Percentiles rank a stretch among this genome's conserved stretches.
These are phyloP conservation scores for Saksenaea oblongispora DNA, from an alignment of 371 early-diverging fungal species.

Conservation along the genomic window DNA sequence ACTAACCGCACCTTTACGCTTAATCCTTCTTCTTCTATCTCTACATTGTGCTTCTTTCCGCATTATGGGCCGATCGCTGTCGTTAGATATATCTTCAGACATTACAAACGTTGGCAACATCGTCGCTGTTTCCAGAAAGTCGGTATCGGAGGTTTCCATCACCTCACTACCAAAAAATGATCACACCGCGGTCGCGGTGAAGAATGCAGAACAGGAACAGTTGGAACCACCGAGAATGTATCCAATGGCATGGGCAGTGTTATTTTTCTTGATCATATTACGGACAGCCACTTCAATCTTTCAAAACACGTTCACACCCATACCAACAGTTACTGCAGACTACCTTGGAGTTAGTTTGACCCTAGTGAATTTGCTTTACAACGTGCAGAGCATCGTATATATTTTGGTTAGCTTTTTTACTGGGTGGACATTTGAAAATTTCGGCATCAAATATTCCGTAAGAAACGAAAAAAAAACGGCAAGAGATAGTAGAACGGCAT, in stretches of 20 bases:
- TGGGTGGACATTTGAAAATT: slow-evolving; percentile 48
- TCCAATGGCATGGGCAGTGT: slow-evolving; percentile 37
- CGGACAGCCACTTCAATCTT: slow-evolving; percentile 40
- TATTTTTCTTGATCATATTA: slow-evolving; percentile 34
- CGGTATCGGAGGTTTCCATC: neutral
- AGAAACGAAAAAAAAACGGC: neutral
- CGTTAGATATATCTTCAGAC: neutral
- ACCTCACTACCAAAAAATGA: neutral
- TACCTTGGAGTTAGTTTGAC: slow-evolving; percentile 33
- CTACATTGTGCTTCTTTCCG: neutral
- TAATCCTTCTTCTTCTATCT: neutral
- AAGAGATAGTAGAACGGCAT: neutral
- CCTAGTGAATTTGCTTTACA: slow-evolving; percentile 44
- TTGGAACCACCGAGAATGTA: slow-evolving; percentile 23
- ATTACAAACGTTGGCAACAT: neutral
- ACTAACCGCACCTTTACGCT: neutral
- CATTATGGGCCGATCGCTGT: neutral
- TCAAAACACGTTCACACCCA: slow-evolving; percentile 43
- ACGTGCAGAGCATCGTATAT: slow-evolving; percentile 49
- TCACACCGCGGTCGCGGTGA: neutral
- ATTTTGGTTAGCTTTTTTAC: slow-evolving; percentile 51
- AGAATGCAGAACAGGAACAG: neutral
- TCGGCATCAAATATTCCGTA: slow-evolving; percentile 50
- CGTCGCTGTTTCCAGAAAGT: neutral
- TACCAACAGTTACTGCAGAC: slow-evolving; percentile 37